Evolutionary conservation across 345 rosid species (phyloP).

Genomic region (Eutrema heterophyllum): DNA sequence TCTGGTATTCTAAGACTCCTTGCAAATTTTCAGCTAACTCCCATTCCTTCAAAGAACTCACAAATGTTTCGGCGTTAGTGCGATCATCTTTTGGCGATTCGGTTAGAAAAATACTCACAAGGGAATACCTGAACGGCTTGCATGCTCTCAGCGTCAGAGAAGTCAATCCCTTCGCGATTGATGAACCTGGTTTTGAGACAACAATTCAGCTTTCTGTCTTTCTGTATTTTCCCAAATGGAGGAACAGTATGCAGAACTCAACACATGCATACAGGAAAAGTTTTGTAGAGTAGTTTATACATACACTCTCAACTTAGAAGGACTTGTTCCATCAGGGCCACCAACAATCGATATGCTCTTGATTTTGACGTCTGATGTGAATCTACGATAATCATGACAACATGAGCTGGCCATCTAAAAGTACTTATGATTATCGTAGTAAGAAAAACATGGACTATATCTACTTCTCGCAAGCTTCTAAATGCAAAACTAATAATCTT

Average conservation of each 20-base stretch:
- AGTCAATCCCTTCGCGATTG: conserved; percentile 88
- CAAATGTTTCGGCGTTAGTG: conserved; percentile 3
- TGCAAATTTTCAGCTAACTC: conserved; percentile 83
- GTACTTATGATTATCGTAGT: background rate
- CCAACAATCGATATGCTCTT: conserved; percentile 91
- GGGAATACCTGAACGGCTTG: conserved; percentile 82
- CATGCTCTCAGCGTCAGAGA: conserved; percentile 91
- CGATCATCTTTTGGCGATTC: background rate
- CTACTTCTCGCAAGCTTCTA: background rate
- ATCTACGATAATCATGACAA: conserved; percentile 41
- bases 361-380: conserved; percentile 95
- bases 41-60: conserved; percentile 59
- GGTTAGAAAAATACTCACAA: conserved; percentile 3
- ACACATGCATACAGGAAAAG: background rate
- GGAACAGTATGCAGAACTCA: background rate
- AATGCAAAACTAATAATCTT: background rate
- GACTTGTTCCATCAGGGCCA: conserved; percentile 88
- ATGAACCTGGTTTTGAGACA: conserved; percentile 50
- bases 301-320: conserved; percentile 93
- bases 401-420: conserved; percentile 2
- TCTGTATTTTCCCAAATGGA: background rate
- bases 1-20: conserved; percentile 83
- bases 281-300: conserved; percentile 27
- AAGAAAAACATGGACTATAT: background rate
- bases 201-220: background rate